Evolutionary conservation across 2,329 filamentous ascomycete genomes (phyloP).

Genomic region (Ascochyta koolunga): DNA sequence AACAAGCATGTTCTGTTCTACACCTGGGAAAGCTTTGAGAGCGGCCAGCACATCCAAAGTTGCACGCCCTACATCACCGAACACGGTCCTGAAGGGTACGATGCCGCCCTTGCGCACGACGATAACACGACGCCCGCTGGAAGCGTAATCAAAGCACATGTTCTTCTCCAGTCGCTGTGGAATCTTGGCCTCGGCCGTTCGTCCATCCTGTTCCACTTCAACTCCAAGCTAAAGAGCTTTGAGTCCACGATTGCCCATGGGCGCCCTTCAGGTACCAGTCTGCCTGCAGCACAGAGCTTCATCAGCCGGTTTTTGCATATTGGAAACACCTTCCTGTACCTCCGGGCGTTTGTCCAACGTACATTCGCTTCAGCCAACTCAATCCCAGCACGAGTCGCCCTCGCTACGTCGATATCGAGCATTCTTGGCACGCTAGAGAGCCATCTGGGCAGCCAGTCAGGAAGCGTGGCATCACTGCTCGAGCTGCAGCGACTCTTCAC

Average conservation of each 20-base stretch:
- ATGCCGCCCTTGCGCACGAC: conserved; percentile 61
- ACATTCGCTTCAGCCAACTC: conserved; percentile 44
- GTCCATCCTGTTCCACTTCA: conserved; percentile 72
- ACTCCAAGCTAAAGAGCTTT: conserved; percentile 61
- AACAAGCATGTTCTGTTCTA: conserved; percentile 53
- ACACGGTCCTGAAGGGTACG: conserved; percentile 68
- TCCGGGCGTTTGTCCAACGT: conserved; percentile 46
- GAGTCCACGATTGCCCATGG: conserved; percentile 51
- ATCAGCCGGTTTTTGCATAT: conserved; percentile 51
- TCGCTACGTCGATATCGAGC: conserved; percentile 49
- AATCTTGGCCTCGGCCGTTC: conserved; percentile 72
- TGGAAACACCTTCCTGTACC: conserved; percentile 45
- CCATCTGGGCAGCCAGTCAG: conserved; percentile 40
- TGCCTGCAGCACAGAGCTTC: conserved; percentile 59
- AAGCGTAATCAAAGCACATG: conserved; percentile 46
- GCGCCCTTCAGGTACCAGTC: conserved; percentile 58
- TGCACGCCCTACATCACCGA: conserved; percentile 69
- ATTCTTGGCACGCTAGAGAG: conserved; percentile 51
- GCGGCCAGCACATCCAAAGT: conserved; percentile 48
- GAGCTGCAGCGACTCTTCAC: conserved; percentile 50
- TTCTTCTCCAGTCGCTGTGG: conserved; percentile 61
- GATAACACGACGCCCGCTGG: conserved; percentile 48
- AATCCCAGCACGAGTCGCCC: conserved; percentile 49
- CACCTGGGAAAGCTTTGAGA: conserved; percentile 73
- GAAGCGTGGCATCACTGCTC: conserved; percentile 43